phyloP scores from a whole-genome alignment of 805 yeast genomes.

The Lachancea thermotolerans region DNA sequence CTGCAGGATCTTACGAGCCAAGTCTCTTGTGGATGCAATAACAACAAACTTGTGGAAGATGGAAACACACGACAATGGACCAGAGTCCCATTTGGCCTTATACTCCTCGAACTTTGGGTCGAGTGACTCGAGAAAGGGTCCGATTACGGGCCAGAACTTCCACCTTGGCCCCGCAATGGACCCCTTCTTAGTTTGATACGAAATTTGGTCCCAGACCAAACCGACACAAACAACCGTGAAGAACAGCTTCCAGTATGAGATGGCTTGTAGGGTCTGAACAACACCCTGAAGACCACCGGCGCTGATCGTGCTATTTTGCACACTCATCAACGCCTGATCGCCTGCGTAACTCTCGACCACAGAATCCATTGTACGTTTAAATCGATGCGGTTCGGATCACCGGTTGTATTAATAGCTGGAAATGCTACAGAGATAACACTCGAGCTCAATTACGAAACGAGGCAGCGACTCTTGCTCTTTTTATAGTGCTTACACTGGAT shows the following conservation, averaged over 20 bases:
- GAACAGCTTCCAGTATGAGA: slow-evolving; percentile 51
- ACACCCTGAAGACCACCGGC: slow-evolving; percentile 7
- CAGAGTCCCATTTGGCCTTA: slow-evolving; percentile 88
- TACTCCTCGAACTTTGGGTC: slow-evolving; percentile 96
- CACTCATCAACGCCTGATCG: neutral
- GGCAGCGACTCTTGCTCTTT: neutral
- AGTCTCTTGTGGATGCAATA: slow-evolving; percentile 81
- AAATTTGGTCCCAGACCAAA: slow-evolving; percentile 65
- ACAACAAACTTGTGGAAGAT: slow-evolving; percentile 97
- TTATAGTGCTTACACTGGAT: neutral
- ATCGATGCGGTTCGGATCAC: too few species aligned
- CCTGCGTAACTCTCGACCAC: slow-evolving; percentile 3
- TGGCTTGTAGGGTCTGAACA: slow-evolving; percentile 14
- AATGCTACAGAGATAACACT: too few species aligned
- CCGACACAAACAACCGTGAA: slow-evolving; percentile 41
- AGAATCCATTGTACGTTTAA: neutral
- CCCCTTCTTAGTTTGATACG: slow-evolving; percentile 77
- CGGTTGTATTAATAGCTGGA: too few species aligned
- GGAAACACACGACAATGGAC: slow-evolving; percentile 92
- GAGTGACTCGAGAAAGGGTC: slow-evolving; percentile 89
- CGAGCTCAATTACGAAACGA: neutral
- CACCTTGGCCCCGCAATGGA: slow-evolving; percentile 81
- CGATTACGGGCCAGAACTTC: slow-evolving; percentile 92
- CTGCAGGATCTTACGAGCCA: slow-evolving; percentile 78
- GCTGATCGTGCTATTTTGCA: neutral